Percentiles rank a stretch among this genome's conserved stretches.
Evolutionary conservation across 2,329 filamentous ascomycete species (phyloP).

Genomic region (Coniochaeta pulveracea): DNA sequence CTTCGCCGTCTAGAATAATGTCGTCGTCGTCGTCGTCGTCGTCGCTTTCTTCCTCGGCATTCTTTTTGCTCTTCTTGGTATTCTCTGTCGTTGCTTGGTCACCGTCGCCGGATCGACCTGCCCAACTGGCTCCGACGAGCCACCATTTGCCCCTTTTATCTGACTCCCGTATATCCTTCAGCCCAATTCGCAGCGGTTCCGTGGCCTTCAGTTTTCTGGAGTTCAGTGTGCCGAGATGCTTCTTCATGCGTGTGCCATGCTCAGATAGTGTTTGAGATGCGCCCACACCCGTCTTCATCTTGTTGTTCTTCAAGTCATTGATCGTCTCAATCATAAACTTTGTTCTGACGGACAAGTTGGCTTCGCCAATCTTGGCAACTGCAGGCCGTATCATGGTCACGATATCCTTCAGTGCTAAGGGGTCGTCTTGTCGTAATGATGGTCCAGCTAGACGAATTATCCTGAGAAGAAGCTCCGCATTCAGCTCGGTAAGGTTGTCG

Average conservation of each 20-base stretch:
- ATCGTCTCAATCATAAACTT: constrained; percentile 98
- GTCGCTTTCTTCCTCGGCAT: constrained; percentile 23
- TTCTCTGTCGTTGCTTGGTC: constrained; percentile 6
- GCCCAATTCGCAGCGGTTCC: constrained; percentile 71
- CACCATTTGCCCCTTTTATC: constrained; percentile 95
- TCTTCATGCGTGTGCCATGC: constrained; percentile 81
- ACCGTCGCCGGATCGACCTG: constrained; percentile 23
- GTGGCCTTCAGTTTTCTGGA: constrained; percentile 54
- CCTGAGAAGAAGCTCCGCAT: constrained; percentile 78
- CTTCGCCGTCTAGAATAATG: constrained; percentile 26
- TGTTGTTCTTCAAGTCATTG: constrained; percentile 88
- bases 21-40: constrained; percentile 12
- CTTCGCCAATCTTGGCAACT: constrained; percentile 54
- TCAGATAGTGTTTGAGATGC: constrained; percentile 67
- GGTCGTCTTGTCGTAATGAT: constrained; percentile 79
- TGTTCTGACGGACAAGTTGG: constrained; percentile 71
- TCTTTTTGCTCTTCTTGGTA: constrained; percentile 15
- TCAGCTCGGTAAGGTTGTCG: constrained; percentile 64
- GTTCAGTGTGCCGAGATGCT: constrained; percentile 71
- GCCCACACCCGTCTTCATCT: constrained; percentile 62
- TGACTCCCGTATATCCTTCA: constrained; percentile 71
- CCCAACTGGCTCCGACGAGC: constrained; percentile 93
- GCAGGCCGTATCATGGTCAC: constrained; percentile 66
- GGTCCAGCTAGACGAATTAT: constrained; percentile 74
- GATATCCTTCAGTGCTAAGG: constrained; percentile 79